Evolutionary conservation across 345 rosid species (phyloP).

Genomic region (Gynandropsis gynandra): DNA sequence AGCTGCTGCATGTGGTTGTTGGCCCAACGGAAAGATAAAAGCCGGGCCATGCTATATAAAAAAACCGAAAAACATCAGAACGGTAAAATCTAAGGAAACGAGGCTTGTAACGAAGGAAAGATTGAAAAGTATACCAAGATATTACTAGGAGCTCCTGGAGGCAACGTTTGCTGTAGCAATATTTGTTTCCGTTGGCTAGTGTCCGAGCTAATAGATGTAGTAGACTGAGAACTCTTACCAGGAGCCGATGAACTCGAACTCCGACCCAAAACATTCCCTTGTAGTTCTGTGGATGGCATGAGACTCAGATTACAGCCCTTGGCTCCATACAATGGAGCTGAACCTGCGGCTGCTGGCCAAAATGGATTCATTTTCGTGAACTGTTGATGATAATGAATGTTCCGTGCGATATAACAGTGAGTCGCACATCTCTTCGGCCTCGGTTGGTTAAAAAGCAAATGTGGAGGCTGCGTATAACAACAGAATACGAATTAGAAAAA

Average conservation of each 20-base stretch:
- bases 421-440: conserved; percentile 91
- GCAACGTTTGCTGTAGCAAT: conserved; percentile 71
- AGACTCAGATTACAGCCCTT: conserved; percentile 71
- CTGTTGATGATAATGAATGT: conserved; percentile 67
- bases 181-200: conserved; percentile 75
- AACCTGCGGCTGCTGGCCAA: conserved; percentile 82
- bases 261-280: conserved; percentile 44
- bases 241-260: conserved; percentile 33
- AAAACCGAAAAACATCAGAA: not conserved
- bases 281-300: conserved; percentile 63
- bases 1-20: conserved; percentile 73
- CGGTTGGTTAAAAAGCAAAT: conserved; percentile 62
- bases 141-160: conserved; percentile 69
- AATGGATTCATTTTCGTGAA: conserved; percentile 70
- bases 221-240: conserved; percentile 52
- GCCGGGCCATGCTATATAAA: conserved; percentile 64
- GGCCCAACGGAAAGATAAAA: conserved; percentile 82
- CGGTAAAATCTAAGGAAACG: too few species aligned
- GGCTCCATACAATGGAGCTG: conserved; percentile 68
- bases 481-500: conserved; percentile 5
- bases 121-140: conserved; percentile 50
- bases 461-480: conserved; percentile 45
- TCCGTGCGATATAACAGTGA: conserved; percentile 86
- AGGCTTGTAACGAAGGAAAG: not conserved
- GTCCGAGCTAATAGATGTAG: conserved; percentile 40